These are phyloP conservation scores for Ramaria sp. DNA, from an alignment of 768 basidiomycete species.

Conservation along the genomic window DNA sequence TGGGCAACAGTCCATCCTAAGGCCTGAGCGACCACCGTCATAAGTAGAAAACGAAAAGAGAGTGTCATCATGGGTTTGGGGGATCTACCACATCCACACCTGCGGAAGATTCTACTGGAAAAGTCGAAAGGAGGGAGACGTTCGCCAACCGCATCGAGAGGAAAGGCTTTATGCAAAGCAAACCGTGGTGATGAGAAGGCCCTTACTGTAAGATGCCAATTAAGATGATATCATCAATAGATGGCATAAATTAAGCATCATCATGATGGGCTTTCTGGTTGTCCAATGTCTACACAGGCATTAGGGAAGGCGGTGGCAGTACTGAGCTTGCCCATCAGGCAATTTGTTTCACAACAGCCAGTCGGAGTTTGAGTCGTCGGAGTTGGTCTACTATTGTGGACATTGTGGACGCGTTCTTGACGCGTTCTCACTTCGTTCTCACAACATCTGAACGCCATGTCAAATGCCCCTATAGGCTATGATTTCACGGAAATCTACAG, in stretches of 20 bases:
- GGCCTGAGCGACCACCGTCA: neutral
- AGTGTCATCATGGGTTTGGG: neutral
- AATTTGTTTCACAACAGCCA: neutral
- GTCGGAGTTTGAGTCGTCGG: neutral
- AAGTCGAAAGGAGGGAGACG: neutral
- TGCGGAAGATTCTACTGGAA: neutral
- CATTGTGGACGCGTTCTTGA: conserved; percentile 5
- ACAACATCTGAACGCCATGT: neutral
- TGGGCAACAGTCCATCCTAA: neutral
- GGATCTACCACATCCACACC: neutral
- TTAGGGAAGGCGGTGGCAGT: neutral
- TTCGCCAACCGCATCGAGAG: neutral
- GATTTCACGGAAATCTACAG: conserved; percentile 84
- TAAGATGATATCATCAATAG: too few relatives aligned
- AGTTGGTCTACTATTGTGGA: too few relatives aligned
- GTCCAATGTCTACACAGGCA: too few relatives aligned
- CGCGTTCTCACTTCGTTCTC: neutral
- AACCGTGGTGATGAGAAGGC: neutral
- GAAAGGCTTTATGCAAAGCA: neutral
- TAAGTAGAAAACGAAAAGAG: neutral
- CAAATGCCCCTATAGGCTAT: conserved; percentile 9
- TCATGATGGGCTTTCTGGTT: too few relatives aligned
- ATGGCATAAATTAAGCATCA: too few relatives aligned
- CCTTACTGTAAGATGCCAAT: too few relatives aligned
- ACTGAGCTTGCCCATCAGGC: neutral